Evolutionary conservation across 75 land plant species (phyloP), one percentile per base, ranked within the genome.

Genomic region (Chamaecyparis obtusa): DNA sequence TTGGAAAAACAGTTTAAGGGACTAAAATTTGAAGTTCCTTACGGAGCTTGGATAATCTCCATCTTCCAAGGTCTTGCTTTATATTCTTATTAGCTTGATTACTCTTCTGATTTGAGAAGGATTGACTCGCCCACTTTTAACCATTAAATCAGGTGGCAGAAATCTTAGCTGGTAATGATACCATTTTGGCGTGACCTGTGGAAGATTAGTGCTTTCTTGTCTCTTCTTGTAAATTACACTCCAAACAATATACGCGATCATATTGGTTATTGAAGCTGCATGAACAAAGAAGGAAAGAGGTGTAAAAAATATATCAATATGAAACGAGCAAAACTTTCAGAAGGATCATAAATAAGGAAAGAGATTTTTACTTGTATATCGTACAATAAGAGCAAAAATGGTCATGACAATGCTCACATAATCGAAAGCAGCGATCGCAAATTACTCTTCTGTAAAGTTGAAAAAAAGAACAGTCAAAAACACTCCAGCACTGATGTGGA

Each of bases 211-310:
- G 77, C 37, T 33, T 75, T 75, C 16, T 75, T 15, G 36, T 16
- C 36, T 75, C 77, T 0, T 75, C 77, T 75, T 75, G 36, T 16
- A 75, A 75, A 75, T 75, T 75, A 75, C 77, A 75, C 37, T 36
- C 77, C 77, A 75, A 75, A 75, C 77, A 75, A 75, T 75, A 75
- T 32, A 75, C 37, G 1, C 16, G 77, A 33, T 75, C 77, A 75
- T 75, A 36, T 75, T 75, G 37, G 14, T 75, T 75, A 33, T 75
- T 75, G 16, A 75, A 75, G 77, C 77, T 75, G 77, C 77, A 75
- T 32, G 37, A 75, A 75, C 77, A 75, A 2, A 75, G 16, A 37
- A 75, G 5, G 36, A 13, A 75, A 75, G 36, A 16, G 36, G 15
- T 36, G 54, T 51, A 75, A 13, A 33, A 33, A 14, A 75, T 75